Percentiles rank a stretch among this genome's conserved stretches.
Evolutionary conservation across 768 basidiomycete genomes (phyloP).

Genomic region (Pleurotus ostreatus): DNA sequence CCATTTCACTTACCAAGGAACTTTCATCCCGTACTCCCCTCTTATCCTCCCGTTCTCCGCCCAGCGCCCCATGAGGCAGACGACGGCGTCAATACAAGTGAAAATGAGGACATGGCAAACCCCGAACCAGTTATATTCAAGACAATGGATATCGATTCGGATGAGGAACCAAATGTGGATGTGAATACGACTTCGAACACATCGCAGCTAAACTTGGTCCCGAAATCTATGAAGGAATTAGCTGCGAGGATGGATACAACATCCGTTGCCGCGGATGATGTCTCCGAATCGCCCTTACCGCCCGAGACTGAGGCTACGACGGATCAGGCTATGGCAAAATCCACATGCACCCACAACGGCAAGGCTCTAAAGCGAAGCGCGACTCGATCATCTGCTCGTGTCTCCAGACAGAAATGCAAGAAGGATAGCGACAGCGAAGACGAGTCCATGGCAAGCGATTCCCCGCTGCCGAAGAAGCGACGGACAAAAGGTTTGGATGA

Average conservation of each 20-base stretch:
- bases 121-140: slow-evolving; percentile 22
- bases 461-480: slow-evolving; percentile 14
- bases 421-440: not conserved
- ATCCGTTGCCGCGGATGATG: not conserved
- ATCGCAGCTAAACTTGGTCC: slow-evolving; percentile 14
- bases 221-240: slow-evolving; percentile 65
- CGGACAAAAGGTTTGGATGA: slow-evolving; percentile 11
- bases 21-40: slow-evolving; percentile 28
- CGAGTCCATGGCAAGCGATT: not conserved
- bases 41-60: slow-evolving; percentile 9
- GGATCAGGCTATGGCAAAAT: not conserved
- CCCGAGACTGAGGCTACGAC: not conserved
- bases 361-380: not conserved
- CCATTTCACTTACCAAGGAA: slow-evolving; percentile 68
- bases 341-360: not conserved
- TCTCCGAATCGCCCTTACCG: not conserved
- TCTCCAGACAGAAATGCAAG: not conserved
- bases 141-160: slow-evolving; percentile 30
- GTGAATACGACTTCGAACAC: no score
- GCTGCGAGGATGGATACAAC: slow-evolving; percentile 34
- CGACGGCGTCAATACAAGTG: slow-evolving; percentile 9
- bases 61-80: slow-evolving; percentile 10
- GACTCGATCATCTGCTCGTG: not conserved
- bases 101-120: slow-evolving; percentile 16
- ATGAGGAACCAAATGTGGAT: slow-evolving; percentile 16